Conservation (phyloP, 2,329 filamentous ascomycete species). For the Scleromitrula shiraiana region DNA sequence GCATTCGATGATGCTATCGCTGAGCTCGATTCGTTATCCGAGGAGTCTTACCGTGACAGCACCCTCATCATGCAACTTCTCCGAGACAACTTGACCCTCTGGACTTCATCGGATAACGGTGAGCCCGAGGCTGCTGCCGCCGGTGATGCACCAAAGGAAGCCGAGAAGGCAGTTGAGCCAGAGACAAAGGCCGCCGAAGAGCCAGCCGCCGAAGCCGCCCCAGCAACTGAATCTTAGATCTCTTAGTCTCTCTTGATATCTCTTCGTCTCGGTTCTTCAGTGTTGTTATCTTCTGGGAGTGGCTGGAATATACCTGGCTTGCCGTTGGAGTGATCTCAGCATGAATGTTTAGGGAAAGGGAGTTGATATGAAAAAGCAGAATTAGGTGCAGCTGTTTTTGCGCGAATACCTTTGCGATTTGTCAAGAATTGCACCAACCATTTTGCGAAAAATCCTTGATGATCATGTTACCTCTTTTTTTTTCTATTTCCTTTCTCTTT, state of each 20-base stretch:
- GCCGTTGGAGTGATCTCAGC: conserved; percentile 29
- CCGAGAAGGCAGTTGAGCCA: conserved; percentile 41
- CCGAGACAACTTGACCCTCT: conserved; percentile 95
- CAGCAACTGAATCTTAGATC: conserved; percentile 48
- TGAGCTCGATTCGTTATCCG: conserved; percentile 90
- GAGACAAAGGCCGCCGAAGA: conserved; percentile 36
- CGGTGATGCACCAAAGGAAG: conserved; percentile 55
- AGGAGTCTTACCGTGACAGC: conserved; percentile 98
- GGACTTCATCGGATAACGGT: conserved; percentile 86
- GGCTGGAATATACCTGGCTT: conserved; percentile 26
- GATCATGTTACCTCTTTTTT: conserved; percentile 25
- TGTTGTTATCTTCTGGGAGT: conserved; percentile 29
- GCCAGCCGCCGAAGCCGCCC: conserved; percentile 28
- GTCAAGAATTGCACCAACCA: conserved; percentile 29
- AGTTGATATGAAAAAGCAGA: conserved; percentile 32
- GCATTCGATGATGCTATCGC: conserved; percentile 98
- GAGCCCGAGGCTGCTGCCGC: conserved; percentile 60
- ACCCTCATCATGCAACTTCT: conserved; percentile 99
- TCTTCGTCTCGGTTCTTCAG: conserved; percentile 34
- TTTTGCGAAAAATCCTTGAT: conserved; percentile 30
- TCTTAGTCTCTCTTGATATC: conserved; percentile 25
- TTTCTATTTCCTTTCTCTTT: conserved; percentile 19
- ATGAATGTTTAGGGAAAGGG: conserved; percentile 28
- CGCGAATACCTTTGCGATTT: conserved; percentile 26
- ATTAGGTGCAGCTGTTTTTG: conserved; percentile 24